Evolutionary conservation across 306 rosid species (phyloP).

Genomic region (Begonia masoniana): DNA sequence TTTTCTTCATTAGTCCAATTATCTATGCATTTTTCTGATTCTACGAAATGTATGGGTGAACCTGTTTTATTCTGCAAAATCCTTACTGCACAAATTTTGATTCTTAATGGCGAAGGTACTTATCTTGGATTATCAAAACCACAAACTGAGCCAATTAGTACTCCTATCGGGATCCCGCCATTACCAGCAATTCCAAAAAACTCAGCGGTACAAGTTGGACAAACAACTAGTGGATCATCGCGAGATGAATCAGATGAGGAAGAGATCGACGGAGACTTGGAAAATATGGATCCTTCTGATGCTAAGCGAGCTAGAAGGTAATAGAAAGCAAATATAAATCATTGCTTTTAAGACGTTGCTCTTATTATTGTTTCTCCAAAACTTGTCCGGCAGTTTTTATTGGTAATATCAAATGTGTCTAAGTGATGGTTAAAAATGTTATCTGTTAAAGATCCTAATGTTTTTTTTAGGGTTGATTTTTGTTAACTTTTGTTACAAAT

Average conservation of each 20-base stretch:
- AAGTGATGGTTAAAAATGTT: too few species aligned
- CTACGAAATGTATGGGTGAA: neutral
- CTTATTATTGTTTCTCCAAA: too few species aligned
- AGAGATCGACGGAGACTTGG: conserved; percentile 42
- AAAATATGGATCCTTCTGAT: conserved; percentile 40
- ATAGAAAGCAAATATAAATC: neutral
- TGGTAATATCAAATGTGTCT: too few species aligned
- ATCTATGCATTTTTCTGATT: too few species aligned
- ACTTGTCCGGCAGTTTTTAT: too few species aligned
- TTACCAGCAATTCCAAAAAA: conserved; percentile 29
- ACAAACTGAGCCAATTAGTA: conserved; percentile 23
- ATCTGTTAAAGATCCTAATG: too few species aligned
- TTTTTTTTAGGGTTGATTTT: too few species aligned
- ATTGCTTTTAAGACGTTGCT: too few species aligned
- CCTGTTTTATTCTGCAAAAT: neutral
- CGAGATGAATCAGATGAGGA: conserved; percentile 50
- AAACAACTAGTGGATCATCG: conserved; percentile 46
- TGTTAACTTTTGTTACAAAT: too few species aligned
- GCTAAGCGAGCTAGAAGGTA: conserved; percentile 53
- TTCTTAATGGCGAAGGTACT: conserved; percentile 8
- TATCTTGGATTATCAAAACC: conserved; percentile 9
- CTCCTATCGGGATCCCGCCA: conserved; percentile 17
- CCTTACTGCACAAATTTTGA: too few species aligned
- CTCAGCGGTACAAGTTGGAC: conserved; percentile 17
- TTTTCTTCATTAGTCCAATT: too few species aligned